Evolutionary conservation across 768 basidiomycete species (phyloP), one percentile per base, ranked within the genome.

Genomic region (Lactarius psammicola): DNA sequence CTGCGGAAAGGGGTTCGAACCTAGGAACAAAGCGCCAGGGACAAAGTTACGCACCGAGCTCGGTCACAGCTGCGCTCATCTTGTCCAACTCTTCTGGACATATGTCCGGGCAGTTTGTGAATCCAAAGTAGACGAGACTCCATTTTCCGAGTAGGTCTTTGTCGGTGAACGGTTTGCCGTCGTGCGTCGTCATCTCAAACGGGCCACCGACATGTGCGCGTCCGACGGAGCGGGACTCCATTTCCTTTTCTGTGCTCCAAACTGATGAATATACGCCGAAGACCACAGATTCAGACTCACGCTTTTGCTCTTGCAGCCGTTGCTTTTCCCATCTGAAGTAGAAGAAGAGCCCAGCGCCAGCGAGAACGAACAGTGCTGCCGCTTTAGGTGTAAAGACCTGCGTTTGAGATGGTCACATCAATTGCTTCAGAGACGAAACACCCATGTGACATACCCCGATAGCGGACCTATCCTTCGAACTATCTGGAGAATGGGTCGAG

Each of bases 31-130:
- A 42, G 49, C 40, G 6, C 46, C 55, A 34, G 65, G 33, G 46
- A 33, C 51, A 40, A 36, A 63, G 59, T n/a, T 20, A 40, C 90
- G 67, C 69, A 93, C 94, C 88, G 61, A 93, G 79, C 56, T 80
- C 76, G 36, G 89, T 81, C 51, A 98, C 80, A 20, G 95, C 87
- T 0, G 77, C 81, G 15, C 90, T 87, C 79, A 98, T 86, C 80
- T 98, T 98, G 80, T 99, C 97, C 33, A 99, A 82, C 78, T 98
- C 96, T 62, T 95, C 92, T 1, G 97, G 97, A 74, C 97, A 99
- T 61, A 99, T 98, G 76, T 99, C 97, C 7, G 97, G 96, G 77
- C 97, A 99, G 76, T 99, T 96, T 34, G 96, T 95, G 80, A 98
- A 99, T n/a, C 97, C 97, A 77, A 99, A 99, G 79, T 98, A 93